phyloP scores from a whole-genome alignment of 768 basidiomycete species.

The Mrakia hoshinonis region DNA sequence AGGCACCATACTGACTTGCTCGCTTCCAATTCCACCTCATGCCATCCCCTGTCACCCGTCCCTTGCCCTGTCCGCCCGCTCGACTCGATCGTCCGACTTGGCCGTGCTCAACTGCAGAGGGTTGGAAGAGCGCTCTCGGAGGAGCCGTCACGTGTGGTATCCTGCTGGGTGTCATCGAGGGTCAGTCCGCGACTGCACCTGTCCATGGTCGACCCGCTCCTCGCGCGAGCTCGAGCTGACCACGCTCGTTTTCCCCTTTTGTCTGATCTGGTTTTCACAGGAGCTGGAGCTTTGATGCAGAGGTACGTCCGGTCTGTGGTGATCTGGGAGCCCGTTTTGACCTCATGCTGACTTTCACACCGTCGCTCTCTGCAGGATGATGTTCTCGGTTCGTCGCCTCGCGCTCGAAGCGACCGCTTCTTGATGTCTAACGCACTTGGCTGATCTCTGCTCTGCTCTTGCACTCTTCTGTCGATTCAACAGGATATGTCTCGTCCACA shows the following conservation, averaged over 20 bases:
- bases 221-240: neutral
- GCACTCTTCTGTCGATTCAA: neutral
- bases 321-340: neutral
- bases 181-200: constrained; percentile 25
- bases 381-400: constrained; percentile 1
- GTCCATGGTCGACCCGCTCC: constrained; percentile 3
- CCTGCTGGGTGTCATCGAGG: constrained; percentile 57
- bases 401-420: neutral
- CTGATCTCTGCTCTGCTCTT: neutral
- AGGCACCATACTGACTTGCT: neutral
- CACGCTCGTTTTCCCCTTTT: neutral
- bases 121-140: constrained; percentile 78
- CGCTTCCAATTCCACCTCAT: neutral
- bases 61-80: neutral
- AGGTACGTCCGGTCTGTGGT: neutral
- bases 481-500: constrained; percentile 21
- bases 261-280: neutral
- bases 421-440: neutral
- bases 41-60: neutral
- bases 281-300: constrained; percentile 10
- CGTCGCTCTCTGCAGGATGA: neutral
- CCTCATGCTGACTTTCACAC: no score
- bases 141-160: constrained; percentile 96
- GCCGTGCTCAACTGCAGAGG: constrained; percentile 57
- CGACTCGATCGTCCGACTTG: neutral